A percentile compares a stretch with the other conserved stretches of the same genome.
Evolutionary conservation across 352 stramenopile species (phyloP).

Genomic region (Globisporangium iwayamae): DNA sequence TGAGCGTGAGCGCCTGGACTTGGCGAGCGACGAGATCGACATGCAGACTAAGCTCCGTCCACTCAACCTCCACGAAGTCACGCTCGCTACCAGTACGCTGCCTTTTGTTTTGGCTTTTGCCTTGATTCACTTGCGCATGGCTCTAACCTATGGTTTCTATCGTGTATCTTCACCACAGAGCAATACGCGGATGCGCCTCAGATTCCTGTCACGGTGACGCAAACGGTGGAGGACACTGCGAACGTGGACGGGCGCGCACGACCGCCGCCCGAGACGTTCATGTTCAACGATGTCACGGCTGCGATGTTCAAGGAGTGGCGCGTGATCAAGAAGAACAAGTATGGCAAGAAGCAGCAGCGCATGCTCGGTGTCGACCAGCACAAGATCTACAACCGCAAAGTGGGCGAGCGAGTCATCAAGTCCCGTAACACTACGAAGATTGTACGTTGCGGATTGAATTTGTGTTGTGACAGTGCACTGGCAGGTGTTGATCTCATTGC

Average conservation of each 20-base stretch:
- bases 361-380: constrained; percentile 87
- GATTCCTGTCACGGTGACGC: constrained; percentile 60
- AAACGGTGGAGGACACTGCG: constrained; percentile 57
- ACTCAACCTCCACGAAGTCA: constrained; percentile 86
- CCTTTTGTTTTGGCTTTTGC: constrained; percentile 1
- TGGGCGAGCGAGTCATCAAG: constrained; percentile 86
- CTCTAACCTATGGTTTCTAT: not conserved
- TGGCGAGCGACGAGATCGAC: constrained; percentile 83
- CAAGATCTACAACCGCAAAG: constrained; percentile 90
- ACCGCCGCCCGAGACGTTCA: constrained; percentile 83
- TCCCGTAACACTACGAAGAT: constrained; percentile 87
- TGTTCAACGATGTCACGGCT: constrained; percentile 89
- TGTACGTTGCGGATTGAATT: constrained; percentile 40
- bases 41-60: constrained; percentile 84
- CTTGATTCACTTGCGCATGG: not conserved
- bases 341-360: constrained; percentile 84
- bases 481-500: not conserved
- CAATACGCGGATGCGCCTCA: constrained; percentile 84
- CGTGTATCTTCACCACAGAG: constrained; percentile 35
- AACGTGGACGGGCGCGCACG: constrained; percentile 66
- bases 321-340: constrained; percentile 91
- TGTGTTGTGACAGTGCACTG: not conserved
- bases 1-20: constrained; percentile 75
- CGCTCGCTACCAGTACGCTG: constrained; percentile 74
- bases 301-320: constrained; percentile 91